These are phyloP conservation scores for Lycium ferocissimum DNA, from an alignment of 257 asterid genomes.

Conservation along the genomic window DNA sequence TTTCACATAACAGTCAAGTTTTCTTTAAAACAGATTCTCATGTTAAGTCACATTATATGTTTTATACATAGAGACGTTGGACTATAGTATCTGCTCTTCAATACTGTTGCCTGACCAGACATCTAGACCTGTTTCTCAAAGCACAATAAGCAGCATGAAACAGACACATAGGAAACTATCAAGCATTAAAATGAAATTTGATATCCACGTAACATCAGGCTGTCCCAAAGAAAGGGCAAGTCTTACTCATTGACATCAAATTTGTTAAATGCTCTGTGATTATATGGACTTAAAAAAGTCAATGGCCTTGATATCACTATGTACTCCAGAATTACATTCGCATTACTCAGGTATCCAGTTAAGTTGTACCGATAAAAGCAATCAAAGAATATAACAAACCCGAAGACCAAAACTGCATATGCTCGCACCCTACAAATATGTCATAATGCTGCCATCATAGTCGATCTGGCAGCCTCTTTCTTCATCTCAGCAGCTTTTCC, in stretches of 20 bases:
- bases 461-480: constrained; percentile 79
- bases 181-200: neutral
- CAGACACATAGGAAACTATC: neutral
- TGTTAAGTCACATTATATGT: too few species aligned
- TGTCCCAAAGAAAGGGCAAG: neutral
- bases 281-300: neutral
- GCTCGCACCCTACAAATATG: neutral
- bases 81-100: too few species aligned
- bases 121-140: neutral
- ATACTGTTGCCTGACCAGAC: too few species aligned
- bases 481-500: constrained; percentile 90
- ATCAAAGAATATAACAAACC: constrained; percentile 27
- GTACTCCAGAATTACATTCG: constrained; percentile 20
- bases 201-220: neutral
- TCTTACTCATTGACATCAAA: neutral
- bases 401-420: constrained; percentile 10
- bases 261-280: neutral
- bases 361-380: neutral
- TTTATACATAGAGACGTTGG: too few species aligned
- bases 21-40: too few species aligned
- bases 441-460: constrained; percentile 54
- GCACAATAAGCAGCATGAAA: constrained; percentile 14
- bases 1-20: too few species aligned
- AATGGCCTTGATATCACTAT: neutral
- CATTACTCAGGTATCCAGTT: constrained; percentile 9